Percentiles rank a stretch among this genome's conserved stretches.
phyloP scores from a whole-genome alignment of 495 filamentous ascomycete genomes.

The Aspergillus hancockii region DNA sequence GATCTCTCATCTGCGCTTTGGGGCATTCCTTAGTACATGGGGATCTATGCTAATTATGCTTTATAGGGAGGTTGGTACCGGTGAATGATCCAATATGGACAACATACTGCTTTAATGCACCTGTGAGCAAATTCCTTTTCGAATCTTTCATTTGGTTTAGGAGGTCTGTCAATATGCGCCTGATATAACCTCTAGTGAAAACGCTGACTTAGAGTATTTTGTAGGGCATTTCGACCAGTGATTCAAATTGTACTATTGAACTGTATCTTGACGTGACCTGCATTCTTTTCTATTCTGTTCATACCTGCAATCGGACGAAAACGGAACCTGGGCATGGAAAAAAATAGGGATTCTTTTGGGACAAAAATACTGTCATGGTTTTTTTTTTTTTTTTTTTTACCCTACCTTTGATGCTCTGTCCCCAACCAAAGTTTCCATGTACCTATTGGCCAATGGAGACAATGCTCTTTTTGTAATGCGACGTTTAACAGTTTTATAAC shows the following conservation, averaged over 20 bases:
- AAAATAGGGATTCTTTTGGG: constrained; percentile 41
- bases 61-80: constrained; percentile 69
- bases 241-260: constrained; percentile 8
- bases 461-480: constrained; percentile 36
- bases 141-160: not conserved
- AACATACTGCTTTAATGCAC: not conserved
- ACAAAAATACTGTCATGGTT: constrained; percentile 48
- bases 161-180: not conserved
- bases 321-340: constrained; percentile 45
- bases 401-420: not conserved
- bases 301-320: constrained; percentile 4
- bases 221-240: not conserved
- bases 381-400: constrained; percentile 29
- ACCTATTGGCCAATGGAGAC: constrained; percentile 33
- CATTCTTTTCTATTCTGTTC: not conserved
- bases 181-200: not conserved
- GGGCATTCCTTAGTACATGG: too few relatives aligned
- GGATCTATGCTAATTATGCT: constrained; percentile 20
- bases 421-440: constrained; percentile 18
- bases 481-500: constrained; percentile 29
- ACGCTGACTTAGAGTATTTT: not conserved
- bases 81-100: constrained; percentile 54
- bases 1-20: not conserved
- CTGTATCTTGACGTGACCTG: constrained; percentile 17
- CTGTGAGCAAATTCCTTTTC: not conserved